Percentiles rank a stretch among this genome's conserved stretches.
These are phyloP conservation scores for Beauveria sp. DNA, from an alignment of 2,329 filamentous ascomycete genomes.

Conservation along the genomic window DNA sequence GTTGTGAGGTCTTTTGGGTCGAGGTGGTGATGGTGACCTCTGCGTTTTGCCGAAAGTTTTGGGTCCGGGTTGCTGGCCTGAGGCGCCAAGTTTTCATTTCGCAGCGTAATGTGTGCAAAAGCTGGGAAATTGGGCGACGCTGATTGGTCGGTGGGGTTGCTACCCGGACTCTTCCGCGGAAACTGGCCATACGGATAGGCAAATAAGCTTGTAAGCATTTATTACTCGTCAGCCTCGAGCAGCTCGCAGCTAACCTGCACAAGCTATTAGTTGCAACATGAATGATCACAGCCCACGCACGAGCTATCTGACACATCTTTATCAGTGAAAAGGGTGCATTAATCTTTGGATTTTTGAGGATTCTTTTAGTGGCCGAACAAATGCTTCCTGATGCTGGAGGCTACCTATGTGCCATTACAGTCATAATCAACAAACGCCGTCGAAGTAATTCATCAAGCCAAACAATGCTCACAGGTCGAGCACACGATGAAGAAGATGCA, in stretches of 20 bases:
- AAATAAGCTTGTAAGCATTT: background rate
- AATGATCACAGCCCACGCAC: background rate
- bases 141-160: slow-evolving; percentile 35
- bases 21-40: slow-evolving; percentile 26
- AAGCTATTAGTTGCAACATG: background rate
- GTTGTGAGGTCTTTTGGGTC: slow-evolving; percentile 41
- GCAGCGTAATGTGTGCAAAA: slow-evolving; percentile 15
- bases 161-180: slow-evolving; percentile 24
- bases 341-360: background rate
- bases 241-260: background rate
- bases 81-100: slow-evolving; percentile 27
- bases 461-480: too few species aligned
- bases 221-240: background rate
- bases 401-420: too few species aligned
- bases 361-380: too few species aligned
- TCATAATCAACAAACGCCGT: too few species aligned
- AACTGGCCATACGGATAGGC: background rate
- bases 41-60: slow-evolving; percentile 33
- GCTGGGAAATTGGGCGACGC: slow-evolving; percentile 38
- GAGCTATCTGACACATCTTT: background rate
- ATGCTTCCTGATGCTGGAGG: too few species aligned
- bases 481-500: too few species aligned
- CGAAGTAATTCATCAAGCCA: too few species aligned
- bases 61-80: slow-evolving; percentile 29
- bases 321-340: background rate